Evolutionary conservation across 306 rosid genomes (phyloP).

Genomic region (Rosa lucieae): DNA sequence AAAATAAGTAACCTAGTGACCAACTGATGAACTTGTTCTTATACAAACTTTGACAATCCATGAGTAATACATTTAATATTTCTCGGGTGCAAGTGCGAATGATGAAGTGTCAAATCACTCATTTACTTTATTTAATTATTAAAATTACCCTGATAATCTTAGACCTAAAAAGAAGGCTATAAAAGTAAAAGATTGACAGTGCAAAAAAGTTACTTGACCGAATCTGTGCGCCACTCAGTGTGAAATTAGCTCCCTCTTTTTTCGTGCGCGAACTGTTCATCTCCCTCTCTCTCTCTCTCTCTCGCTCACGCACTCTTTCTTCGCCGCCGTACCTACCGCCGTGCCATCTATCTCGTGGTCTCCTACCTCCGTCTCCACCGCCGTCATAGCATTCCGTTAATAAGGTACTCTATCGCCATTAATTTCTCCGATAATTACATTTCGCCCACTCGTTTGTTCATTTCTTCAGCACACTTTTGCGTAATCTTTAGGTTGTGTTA

Average conservation of each 20-base stretch:
- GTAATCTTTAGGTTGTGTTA: neutral
- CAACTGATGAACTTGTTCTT: too few relatives aligned
- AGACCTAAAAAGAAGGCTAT: neutral
- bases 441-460: neutral
- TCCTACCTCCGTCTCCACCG: conserved; percentile 21
- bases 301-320: neutral
- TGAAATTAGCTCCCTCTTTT: conserved; percentile 14
- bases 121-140: neutral
- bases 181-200: conserved; percentile 13
- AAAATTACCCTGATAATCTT: neutral
- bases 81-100: too few relatives aligned
- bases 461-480: neutral
- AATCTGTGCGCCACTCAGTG: neutral
- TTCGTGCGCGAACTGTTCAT: conserved; percentile 40
- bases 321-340: conserved; percentile 30
- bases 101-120: too few relatives aligned
- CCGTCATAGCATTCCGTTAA: conserved; percentile 20
- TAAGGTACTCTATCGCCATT: conserved; percentile 23
- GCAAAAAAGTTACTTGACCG: conserved; percentile 23
- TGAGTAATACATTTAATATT: too few relatives aligned
- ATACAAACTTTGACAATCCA: too few relatives aligned
- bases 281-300: conserved; percentile 4
- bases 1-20: too few relatives aligned
- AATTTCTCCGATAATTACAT: conserved; percentile 23
- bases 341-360: conserved; percentile 16